Evolutionary conservation across 2,329 filamentous ascomycete species (phyloP).

Genomic region (Curvularia sp.): DNA sequence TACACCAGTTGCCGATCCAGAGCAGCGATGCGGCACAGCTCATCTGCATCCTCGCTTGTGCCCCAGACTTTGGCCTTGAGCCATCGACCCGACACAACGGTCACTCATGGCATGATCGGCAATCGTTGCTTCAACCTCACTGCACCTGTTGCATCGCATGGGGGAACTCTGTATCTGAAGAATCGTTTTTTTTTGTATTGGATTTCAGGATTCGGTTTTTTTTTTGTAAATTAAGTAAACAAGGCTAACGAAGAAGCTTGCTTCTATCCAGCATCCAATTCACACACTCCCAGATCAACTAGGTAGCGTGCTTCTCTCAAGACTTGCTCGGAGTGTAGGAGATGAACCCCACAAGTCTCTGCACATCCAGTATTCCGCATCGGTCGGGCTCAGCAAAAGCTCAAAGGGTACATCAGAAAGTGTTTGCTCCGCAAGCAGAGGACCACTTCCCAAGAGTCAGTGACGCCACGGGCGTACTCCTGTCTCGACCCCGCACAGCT

Average conservation of each 20-base stretch:
- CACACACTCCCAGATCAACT: slow-evolving; percentile 47
- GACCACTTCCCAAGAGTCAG: slow-evolving; percentile 40
- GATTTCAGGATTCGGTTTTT: slow-evolving; percentile 37
- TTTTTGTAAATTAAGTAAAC: slow-evolving; percentile 47
- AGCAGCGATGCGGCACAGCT: slow-evolving; percentile 17
- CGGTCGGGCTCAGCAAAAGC: slow-evolving; percentile 40
- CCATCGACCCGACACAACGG: not conserved
- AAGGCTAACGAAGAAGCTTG: slow-evolving; percentile 51
- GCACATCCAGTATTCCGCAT: slow-evolving; percentile 21
- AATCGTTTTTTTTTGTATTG: slow-evolving; percentile 3
- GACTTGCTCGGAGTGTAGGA: slow-evolving; percentile 61
- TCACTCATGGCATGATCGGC: not conserved
- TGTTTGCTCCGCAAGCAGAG: slow-evolving; percentile 51
- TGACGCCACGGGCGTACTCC: slow-evolving; percentile 43
- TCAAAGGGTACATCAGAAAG: slow-evolving; percentile 43
- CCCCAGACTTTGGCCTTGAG: not conserved
- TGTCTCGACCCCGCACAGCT: slow-evolving; percentile 36
- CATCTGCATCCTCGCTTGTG: slow-evolving; percentile 1
- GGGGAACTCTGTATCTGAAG: not conserved
- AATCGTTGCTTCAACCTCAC: slow-evolving; percentile 7
- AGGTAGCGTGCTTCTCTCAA: slow-evolving; percentile 47
- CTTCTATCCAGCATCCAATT: slow-evolving; percentile 61
- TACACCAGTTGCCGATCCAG: slow-evolving; percentile 11
- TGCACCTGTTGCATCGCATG: not conserved
- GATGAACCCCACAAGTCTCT: slow-evolving; percentile 60